These are phyloP conservation scores for Trichoderma breve DNA, from an alignment of 2,329 filamentous ascomycete genomes.

Conservation along the genomic window DNA sequence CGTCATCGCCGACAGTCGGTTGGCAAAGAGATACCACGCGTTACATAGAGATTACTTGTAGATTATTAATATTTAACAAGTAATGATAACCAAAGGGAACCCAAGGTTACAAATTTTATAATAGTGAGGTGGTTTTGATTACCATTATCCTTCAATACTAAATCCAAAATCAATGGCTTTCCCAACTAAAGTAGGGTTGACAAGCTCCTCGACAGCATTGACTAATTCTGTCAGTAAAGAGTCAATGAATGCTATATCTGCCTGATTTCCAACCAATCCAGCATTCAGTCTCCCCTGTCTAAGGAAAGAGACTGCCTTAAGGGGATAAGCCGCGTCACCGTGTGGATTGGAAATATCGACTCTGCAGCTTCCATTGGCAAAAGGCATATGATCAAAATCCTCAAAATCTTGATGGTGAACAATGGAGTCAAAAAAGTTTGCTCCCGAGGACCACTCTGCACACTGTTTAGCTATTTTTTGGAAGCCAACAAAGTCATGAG, in stretches of 20 bases:
- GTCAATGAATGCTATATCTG: background rate
- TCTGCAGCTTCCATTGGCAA: conserved; percentile 23
- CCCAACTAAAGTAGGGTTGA: background rate
- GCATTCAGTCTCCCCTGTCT: background rate
- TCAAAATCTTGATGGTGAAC: conserved; percentile 32
- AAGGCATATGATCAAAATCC: conserved; percentile 30
- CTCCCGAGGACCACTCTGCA: conserved; percentile 23
- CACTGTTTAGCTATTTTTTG: conserved; percentile 25
- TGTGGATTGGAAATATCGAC: conserved; percentile 1
- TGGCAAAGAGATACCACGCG: no score
- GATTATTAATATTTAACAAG: no score
- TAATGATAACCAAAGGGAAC: no score
- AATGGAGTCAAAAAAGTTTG: conserved; percentile 28
- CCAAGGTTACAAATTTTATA: no score
- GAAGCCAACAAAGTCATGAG: conserved; percentile 28
- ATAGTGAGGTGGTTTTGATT: no score
- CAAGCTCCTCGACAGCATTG: background rate
- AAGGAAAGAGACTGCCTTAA: background rate
- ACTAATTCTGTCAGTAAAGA: background rate
- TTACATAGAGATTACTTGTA: no score
- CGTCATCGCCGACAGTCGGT: no score
- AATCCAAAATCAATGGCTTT: no score
- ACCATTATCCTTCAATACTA: no score
- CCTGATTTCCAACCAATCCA: background rate
- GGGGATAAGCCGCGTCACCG: background rate